phyloP scores from a whole-genome alignment of 305 asterid genomes.

The Fraxinus xanthoxyloides region DNA sequence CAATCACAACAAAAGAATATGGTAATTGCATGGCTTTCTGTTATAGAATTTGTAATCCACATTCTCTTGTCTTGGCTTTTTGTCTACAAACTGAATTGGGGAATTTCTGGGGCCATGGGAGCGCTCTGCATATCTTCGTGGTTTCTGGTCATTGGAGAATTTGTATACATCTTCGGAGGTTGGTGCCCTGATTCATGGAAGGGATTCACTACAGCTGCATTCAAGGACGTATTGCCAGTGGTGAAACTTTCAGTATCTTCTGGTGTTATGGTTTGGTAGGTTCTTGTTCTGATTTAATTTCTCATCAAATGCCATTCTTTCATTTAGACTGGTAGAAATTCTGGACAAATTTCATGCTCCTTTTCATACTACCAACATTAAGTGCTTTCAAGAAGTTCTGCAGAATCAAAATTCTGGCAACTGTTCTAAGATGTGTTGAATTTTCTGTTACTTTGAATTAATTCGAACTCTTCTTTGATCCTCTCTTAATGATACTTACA shows the following conservation, averaged over 20 bases:
- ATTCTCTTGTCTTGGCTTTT: constrained; percentile 62
- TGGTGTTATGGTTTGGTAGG: constrained; percentile 72
- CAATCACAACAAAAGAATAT: constrained; percentile 82
- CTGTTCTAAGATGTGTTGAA: neutral
- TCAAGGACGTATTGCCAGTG: constrained; percentile 62
- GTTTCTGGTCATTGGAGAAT: constrained; percentile 51
- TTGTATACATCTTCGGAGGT: constrained; percentile 60
- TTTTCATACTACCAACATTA: neutral
- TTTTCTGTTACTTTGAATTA: too few species aligned
- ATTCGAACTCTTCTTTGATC: too few species aligned
- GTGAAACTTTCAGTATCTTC: constrained; percentile 71
- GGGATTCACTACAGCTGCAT: constrained; percentile 49
- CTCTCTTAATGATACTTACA: too few species aligned
- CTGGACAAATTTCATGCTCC: too few species aligned
- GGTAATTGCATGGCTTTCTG: constrained; percentile 57
- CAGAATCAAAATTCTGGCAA: neutral
- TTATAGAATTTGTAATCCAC: constrained; percentile 45
- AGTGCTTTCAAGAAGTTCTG: neutral
- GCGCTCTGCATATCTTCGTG: constrained; percentile 57
- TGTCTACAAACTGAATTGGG: constrained; percentile 43
- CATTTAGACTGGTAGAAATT: too few species aligned
- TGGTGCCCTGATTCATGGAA: constrained; percentile 78
- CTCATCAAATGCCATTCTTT: neutral
- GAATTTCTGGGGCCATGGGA: constrained; percentile 63
- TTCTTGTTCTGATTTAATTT: neutral